Base-by-base conservation (phyloP, 805 yeast genomes). In the Cyberlindnera mycetangii region DNA sequence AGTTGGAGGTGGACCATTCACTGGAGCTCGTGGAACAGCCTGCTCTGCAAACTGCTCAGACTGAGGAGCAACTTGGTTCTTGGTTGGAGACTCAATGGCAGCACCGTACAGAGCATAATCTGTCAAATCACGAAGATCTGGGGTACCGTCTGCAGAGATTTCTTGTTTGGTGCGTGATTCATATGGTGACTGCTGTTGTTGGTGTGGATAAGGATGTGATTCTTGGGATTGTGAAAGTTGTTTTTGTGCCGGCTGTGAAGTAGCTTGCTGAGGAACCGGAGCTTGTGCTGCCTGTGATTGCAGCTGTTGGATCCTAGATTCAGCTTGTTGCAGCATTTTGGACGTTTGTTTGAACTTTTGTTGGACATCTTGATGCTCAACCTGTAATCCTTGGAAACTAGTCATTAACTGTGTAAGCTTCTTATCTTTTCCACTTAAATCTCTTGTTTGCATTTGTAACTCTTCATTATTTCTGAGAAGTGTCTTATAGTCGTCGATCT, bases 91-190 rank as follows among this genome's bases (percentile, higher is more conserved):
- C 24, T 56, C 61, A 35, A 56, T 42, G 21, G 53, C 47, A 20
- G 58, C 45, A 35, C 50, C 34, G 21, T 45, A 50, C 12, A 55
- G 5, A 14, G 64, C 60, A 38, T 49, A 51, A 30, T 53, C 58
- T 4, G 59, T 45, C 34, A 59, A 44, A 42, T 59, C 62, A 39
- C 59, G 52, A 16, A 59, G 42, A 49, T 58, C 64, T 18, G 64
- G 62, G 1, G 64, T 59, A n/a, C 62, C 64, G 42, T 41, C 46
- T 9, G 25, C 39, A 10, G 55, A 47, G 12, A 48, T 28, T 20
- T 32, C 19, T n/a, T 22, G 28, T 25, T 5, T 25, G 14, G 28
- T 11, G 28, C 28, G 28, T 7, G 10, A 12, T 4, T 11, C 28
- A 22, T 19, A 36, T 16, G 41, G 39, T 7, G 37, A 12, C n/a